These are phyloP conservation scores for Saccharomycopsis babjevae DNA, from an alignment of 805 yeast genomes.

Conservation along the genomic window DNA sequence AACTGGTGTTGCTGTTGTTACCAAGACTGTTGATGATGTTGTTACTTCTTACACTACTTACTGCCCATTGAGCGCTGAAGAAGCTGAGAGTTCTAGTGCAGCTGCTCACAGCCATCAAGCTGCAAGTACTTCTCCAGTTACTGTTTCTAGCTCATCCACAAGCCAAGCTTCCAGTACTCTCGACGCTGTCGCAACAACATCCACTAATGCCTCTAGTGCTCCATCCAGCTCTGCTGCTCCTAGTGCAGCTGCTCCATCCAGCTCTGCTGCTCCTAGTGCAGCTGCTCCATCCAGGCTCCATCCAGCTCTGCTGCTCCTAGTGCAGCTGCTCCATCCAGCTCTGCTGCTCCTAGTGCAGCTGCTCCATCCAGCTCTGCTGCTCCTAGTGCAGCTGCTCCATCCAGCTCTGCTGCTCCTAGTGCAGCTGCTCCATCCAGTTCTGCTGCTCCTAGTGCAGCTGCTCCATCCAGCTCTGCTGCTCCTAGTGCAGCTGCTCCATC, in stretches of 20 bases:
- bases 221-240: conserved; percentile 16
- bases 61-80: conserved; percentile 22
- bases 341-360: no score
- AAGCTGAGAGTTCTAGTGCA: neutral
- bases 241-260: conserved; percentile 13
- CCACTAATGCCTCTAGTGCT: conserved; percentile 3
- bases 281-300: neutral
- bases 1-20: conserved; percentile 20
- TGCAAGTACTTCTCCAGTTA: neutral
- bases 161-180: conserved; percentile 4
- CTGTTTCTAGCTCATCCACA: neutral
- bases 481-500: conserved; percentile 12
- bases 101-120: neutral
- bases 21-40: conserved; percentile 20
- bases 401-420: conserved; percentile 10
- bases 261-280: conserved; percentile 14
- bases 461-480: conserved; percentile 17
- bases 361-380: no score
- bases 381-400: no score
- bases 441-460: conserved; percentile 12
- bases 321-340: neutral
- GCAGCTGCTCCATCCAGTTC: conserved; percentile 13
- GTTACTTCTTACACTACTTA: conserved; percentile 29
- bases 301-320: neutral
- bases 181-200: conserved; percentile 9